Conservation (phyloP, 2,329 filamentous ascomycete genomes). For the Pestalotiopsis sp. region DNA sequence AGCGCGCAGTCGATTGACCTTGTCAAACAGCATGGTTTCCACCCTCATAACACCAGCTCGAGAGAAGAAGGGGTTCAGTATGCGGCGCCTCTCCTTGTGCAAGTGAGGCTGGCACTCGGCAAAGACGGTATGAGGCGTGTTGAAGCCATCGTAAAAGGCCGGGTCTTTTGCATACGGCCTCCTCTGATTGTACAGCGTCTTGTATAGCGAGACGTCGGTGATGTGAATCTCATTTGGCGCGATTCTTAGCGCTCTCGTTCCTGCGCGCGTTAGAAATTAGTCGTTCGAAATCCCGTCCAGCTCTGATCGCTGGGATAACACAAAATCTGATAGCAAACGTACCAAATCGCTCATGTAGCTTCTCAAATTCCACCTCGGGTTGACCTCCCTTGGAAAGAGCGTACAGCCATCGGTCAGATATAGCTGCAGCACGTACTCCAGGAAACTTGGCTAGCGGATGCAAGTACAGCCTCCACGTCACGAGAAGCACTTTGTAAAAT, state of each 20-base stretch:
- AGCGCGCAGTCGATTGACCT: not conserved
- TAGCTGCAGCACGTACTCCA: not conserved
- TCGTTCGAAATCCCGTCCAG: not conserved
- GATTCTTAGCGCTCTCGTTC: not conserved
- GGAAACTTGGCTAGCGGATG: not conserved
- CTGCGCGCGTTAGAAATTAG: not conserved
- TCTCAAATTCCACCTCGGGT: not conserved
- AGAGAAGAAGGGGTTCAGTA: not conserved
- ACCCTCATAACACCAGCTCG: not conserved
- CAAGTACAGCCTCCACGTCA: not conserved
- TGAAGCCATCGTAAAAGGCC: not conserved
- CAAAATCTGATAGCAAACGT: not conserved
- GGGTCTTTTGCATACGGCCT: not conserved
- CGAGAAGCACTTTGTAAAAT: not conserved
- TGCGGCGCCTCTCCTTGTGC: not conserved
- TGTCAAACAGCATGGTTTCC: not conserved
- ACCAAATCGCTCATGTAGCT: not conserved
- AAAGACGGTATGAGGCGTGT: not conserved
- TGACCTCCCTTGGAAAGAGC: not conserved
- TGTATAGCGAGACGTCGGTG: not conserved
- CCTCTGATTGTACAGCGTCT: not conserved
- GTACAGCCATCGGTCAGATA: not conserved
- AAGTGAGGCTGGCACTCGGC: not conserved
- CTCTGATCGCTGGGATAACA: not conserved
- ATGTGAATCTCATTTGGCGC: not conserved